Evolutionary conservation across 495 filamentous ascomycete species (phyloP), one percentile per base, ranked within the genome.

Genomic region (Penicillium coffeae): DNA sequence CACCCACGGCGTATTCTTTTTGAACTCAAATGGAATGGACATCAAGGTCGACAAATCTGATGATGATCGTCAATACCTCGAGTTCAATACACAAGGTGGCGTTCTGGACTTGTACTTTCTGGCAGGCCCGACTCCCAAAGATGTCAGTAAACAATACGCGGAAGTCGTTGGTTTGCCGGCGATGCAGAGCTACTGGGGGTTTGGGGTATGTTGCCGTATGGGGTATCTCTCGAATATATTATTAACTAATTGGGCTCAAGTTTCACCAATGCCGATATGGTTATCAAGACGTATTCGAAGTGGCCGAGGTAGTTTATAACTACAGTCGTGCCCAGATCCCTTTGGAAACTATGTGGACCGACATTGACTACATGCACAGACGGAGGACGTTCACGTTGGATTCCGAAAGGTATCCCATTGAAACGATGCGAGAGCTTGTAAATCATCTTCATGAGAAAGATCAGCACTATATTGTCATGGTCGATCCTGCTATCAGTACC

Each of bases 1-100:
- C 13, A 86, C 87, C 2, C 89, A 94, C 60, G 90, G 85, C 34
- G 89, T 93, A 16, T 88, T 95, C 65, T 71, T 93, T 41, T 66
- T 90, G 52, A 91, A 89, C 64, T 86, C 82, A 34, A 88, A 90
- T 58, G 90, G 89, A 12, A 92, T 94, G 86, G 89, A 95, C 51
- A 75, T 95, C 70, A 85, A 86, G 55, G 85, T 94, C 71, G 77
- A 88, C 63, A 79, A 83, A 53, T 78, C 75, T 10, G 66, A 70
- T 22, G 65, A 73, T 16, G 76, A 73, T 0, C 78, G 79, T 7
- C 86, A 90, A 57, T 92, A 85, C 52, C 76, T 95, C 22, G 87
- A 94, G 67, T 95, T 92, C 71, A 90, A 93, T 57, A 81, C 80
- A 16, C 69, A 94, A 1, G 88, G 89, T 35, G 90, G 90, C 20